Base-by-base conservation (phyloP, 2,329 filamentous ascomycete species). In the Penicillium sp. region DNA sequence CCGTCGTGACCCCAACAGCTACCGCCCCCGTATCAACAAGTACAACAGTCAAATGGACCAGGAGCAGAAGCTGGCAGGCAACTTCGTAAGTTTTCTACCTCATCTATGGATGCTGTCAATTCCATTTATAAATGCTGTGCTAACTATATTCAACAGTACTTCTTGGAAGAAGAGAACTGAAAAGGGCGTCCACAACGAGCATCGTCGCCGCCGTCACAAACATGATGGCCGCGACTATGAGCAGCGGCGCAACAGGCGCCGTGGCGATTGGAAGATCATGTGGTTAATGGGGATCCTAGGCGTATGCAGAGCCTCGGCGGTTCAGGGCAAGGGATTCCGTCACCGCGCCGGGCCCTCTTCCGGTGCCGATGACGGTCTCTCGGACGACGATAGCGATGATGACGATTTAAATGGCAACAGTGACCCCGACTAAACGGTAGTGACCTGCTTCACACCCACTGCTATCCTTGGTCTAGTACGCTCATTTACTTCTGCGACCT, bases 1-100 rank as follows among this genome's bases (percentile, higher is more conserved):
- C 89, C 91, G 94, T 71, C 92, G 96, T 75, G 94, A 99, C 73
- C 94, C 96, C 62, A 92, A 89, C 79, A 96, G 94, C 72, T 99
- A 86, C 85, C 89, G 94, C 61, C 94, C 96, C 62, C 91, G 96
- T 79, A 99, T 99, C 83, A 99, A 99, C 86, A 99, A 99, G 85
- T 81, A 86, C 72, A 88, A 93, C 78, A 94, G 90, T 73, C 94
- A 99, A 82, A 85, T 97, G 67, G 94, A 99, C 78, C 93, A 97
- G 77, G 94, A 97, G 75, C 94, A 99, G 84, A 99, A 99, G 84
- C 69, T 92, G 70, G 80, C 79, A 65, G 96, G 96, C 69, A 97
- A 97, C 81, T 99, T 89, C 81, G 50, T 53, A 53, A 53, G 50
- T 47, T 45, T 36, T 36, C 31, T 45, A 88, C 91, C 82, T 82